These are phyloP conservation scores for Emmonsiellopsis sp. DNA, from an alignment of 2,329 filamentous ascomycete species.

Conservation along the genomic window DNA sequence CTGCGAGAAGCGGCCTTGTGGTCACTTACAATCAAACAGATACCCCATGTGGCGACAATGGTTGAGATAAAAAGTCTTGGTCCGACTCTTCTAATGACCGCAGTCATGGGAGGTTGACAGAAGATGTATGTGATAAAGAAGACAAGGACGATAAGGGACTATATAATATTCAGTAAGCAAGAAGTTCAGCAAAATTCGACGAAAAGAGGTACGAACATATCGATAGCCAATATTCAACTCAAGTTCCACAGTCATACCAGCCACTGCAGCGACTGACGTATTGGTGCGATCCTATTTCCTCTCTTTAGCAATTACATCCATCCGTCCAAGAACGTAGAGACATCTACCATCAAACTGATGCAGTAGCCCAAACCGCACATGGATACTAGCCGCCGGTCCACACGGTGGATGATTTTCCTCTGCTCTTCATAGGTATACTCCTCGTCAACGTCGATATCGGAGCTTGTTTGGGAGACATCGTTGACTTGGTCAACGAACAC, in stretches of 20 bases:
- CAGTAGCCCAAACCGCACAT: constrained; percentile 62
- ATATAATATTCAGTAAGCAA: constrained; percentile 3
- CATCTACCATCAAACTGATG: constrained; percentile 53
- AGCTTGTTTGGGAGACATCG: neutral
- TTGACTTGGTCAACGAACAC: constrained; percentile 6
- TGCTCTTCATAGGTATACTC: constrained; percentile 52
- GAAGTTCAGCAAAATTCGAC: neutral
- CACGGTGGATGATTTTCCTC: constrained; percentile 55
- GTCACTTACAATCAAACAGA: constrained; percentile 13
- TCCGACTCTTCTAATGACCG: constrained; percentile 57
- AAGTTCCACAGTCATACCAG: constrained; percentile 35
- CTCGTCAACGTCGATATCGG: constrained; percentile 12
- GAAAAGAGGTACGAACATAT: constrained; percentile 12
- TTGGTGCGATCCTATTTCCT: constrained; percentile 56
- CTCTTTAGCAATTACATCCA: too few relatives aligned
- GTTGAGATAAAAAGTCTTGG: constrained; percentile 17
- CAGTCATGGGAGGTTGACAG: constrained; percentile 61
- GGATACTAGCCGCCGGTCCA: constrained; percentile 57
- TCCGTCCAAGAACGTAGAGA: too few relatives aligned
- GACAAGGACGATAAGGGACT: constrained; percentile 57
- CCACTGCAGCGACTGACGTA: constrained; percentile 61
- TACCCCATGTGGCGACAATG: constrained; percentile 16
- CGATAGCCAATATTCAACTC: constrained; percentile 18
- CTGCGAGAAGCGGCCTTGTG: too few relatives aligned
- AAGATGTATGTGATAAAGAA: constrained; percentile 67